Base-by-base conservation (phyloP, 1,139 yeast genomes). In the Sugiyamaella xylanicola region DNA sequence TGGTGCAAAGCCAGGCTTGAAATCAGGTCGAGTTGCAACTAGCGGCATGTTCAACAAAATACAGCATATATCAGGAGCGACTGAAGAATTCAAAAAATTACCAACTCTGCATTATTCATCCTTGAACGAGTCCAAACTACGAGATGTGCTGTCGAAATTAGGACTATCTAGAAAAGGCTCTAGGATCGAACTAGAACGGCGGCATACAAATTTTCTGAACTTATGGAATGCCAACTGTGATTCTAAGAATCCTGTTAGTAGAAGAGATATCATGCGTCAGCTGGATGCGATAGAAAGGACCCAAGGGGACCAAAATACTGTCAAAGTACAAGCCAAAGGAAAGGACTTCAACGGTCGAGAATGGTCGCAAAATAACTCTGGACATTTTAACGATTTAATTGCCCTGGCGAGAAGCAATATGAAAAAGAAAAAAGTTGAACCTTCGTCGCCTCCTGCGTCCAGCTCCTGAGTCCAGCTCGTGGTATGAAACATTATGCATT, bases 211-310 rank as follows among this genome's bases (percentile, higher is more conserved):
- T 61, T 92, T 85, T 74, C 83, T 87, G 59, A 83, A 86, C 37
- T 68, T 91, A 15, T 87, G 85, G 83, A 92, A 92, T 65, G 86
- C 97, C 16, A 91, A 91, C 65, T 78, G 85, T 51, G 97, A 91
- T 66, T 80, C 91, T n/a, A 75, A 81, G 50, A 76, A 76, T 27
- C 97, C 97, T 0, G 81, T 80, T 3, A 71, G 82, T 17, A 13
- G 32, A 27, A 71, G 74, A 46, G 79, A 81, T 3, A 68, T 92
- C 47, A 73, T 81, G 51, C 81, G 78, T 56, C 80, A 79, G 57
- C 73, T 92, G 49, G 71, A 73, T 27, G 82, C 82, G 62, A 88
- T 97, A 96, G 97, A 92, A 50, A 46, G 27, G 9, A 51, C 63
- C 0, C 43, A 56, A 45, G 54, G 48, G 22, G 51, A 16, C 47